Evolutionary conservation across 75 land plant species (phyloP), one percentile per base, ranked within the genome.

Genomic region (Sequoiadendron giganteum): DNA sequence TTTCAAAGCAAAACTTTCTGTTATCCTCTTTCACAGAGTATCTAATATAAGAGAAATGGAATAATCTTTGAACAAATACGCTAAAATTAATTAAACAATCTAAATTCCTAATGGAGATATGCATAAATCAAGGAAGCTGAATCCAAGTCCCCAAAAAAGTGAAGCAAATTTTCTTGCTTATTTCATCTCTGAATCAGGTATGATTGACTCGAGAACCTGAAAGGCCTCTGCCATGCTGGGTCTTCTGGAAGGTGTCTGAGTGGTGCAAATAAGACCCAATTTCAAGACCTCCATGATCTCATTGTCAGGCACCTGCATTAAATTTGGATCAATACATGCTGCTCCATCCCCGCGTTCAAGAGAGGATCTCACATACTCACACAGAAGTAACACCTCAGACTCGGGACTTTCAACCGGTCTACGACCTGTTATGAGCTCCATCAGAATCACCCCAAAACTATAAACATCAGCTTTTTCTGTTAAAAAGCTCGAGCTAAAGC

Each of bases 211-310:
- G 28, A 98, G 91, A 83, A 98, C 89, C 94, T 98, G 97, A 86
- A 98, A 93, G 68, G 94, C 96, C 76, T 97, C 99, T 45, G 95
- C 99, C 99, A 98, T 98, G 90, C 93, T 95, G 8, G 99, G 99
- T 89, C 99, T 90, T 87, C 91, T 97, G 13, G 93, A 88, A 85
- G 99, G 97, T 80, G 76, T 88, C 75, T 95, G 95, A 16, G 95
- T 88, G 10, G 99, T 97, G 89, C 99, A 98, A 38, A 98, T 87
- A 47, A 98, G 90, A 14, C 97, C 99, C 86, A 98, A 80, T 86
- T 94, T 98, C 88, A 98, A 87, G 7, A 97, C 99, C 87, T 98
- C 97, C 86, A 97, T 95, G 82, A 98, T 86, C 89, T 98, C 99
- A 75, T 88, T 89, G 88, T 97, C 99, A 16, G 92, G 91, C 55